These are phyloP conservation scores for Pseudonitzschia delicatissima DNA, from an alignment of 108 stramenopile species.

Conservation along the genomic window DNA sequence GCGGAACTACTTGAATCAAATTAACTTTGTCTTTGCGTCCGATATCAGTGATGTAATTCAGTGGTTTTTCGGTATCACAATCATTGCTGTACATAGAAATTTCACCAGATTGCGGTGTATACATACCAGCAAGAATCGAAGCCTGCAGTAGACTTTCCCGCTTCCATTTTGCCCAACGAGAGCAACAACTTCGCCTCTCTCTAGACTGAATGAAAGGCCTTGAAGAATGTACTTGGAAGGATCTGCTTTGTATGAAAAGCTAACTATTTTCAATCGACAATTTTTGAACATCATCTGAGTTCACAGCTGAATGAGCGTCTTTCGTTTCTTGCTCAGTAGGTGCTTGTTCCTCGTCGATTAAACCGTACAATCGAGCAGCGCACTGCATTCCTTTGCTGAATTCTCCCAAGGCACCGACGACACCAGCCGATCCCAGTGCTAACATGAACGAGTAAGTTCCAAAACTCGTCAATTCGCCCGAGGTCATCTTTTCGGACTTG, in stretches of 20 bases:
- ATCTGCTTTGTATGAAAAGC: slow-evolving; percentile 59
- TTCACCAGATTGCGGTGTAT: slow-evolving; percentile 57
- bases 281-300: slow-evolving; percentile 38
- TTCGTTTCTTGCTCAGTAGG: not conserved
- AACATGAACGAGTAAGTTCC: slow-evolving; percentile 85
- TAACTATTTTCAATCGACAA: slow-evolving; percentile 59
- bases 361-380: slow-evolving; percentile 49
- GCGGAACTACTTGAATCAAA: slow-evolving; percentile 91
- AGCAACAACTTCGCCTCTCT: slow-evolving; percentile 81
- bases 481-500: slow-evolving; percentile 62
- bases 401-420: slow-evolving; percentile 68
- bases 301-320: not conserved
- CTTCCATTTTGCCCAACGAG: slow-evolving; percentile 90
- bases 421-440: slow-evolving; percentile 78
- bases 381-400: slow-evolving; percentile 57
- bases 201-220: slow-evolving; percentile 64
- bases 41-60: slow-evolving; percentile 41
- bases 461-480: slow-evolving; percentile 72
- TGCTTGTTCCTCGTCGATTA: slow-evolving; percentile 9
- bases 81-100: slow-evolving; percentile 8
- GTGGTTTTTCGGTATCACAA: not conserved
- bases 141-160: slow-evolving; percentile 90
- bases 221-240: slow-evolving; percentile 53
- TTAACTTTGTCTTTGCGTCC: slow-evolving; percentile 44
- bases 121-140: slow-evolving; percentile 86